Conservation (phyloP, 1,139 yeast species). For the Blastobotrys malaysiensis region DNA sequence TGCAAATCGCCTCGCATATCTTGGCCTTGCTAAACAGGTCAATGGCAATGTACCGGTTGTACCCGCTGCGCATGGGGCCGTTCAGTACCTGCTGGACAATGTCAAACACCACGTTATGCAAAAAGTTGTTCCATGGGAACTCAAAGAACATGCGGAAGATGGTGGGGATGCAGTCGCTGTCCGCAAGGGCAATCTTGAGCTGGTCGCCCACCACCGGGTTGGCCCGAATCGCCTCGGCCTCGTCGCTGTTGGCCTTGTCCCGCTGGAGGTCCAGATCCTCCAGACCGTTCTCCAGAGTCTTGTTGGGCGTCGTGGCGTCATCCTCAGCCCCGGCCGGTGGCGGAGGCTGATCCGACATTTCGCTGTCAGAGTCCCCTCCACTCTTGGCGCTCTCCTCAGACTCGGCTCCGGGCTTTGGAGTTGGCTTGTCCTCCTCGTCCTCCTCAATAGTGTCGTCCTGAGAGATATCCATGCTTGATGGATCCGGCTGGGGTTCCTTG, state of each 20-base stretch:
- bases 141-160: conserved; percentile 79
- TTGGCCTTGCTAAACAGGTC: conserved; percentile 77
- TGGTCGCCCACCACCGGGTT: conserved; percentile 86
- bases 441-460: not conserved
- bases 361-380: not conserved
- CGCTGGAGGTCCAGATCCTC: conserved; percentile 16
- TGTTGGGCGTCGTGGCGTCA: conserved; percentile 9
- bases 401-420: not conserved
- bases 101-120: conserved; percentile 96
- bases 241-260: conserved; percentile 10
- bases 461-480: not conserved
- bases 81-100: conserved; percentile 93
- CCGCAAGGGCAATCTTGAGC: conserved; percentile 79
- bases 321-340: not conserved
- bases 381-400: not conserved
- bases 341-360: not conserved
- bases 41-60: conserved; percentile 81
- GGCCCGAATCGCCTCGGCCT: conserved; percentile 41
- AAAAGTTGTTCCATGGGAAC: conserved; percentile 96
- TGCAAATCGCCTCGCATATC: conserved; percentile 71
- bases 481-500: not conserved
- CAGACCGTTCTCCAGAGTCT: conserved; percentile 15
- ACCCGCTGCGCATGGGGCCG: conserved; percentile 92
- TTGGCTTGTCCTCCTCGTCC: not conserved
- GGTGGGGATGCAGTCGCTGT: conserved; percentile 71